Base-by-base conservation (phyloP, 2,329 filamentous ascomycete genomes). In the Pseudopyricularia cyperi region DNA sequence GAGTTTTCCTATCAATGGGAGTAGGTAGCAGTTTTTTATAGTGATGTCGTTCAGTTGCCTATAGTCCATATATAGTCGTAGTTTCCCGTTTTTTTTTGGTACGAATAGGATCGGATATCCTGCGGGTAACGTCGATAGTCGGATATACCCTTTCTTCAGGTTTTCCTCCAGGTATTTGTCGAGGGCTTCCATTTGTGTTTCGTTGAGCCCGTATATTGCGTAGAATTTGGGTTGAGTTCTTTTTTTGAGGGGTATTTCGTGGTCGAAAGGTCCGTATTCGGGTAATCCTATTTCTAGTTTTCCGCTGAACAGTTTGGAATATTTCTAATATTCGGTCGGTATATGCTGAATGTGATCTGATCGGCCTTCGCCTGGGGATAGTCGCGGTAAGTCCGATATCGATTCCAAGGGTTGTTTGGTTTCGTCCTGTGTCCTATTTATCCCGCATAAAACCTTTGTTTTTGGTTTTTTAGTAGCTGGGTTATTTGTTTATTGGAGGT, bases 41-140 rank as follows among this genome's bases (percentile, higher is more conserved):
- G 28, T 30, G 9, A 30, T 30, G 28, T 30, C 28, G 28, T 30
- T 30, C 9, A 30, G 28, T 30, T 30, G 28, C 9, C 9, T 30
- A 9, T 30, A 30, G 28, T 30, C 28, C 5, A 30, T 9, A 9
- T 30, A 30, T 30, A 30, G 28, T 30, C 28, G 28, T 30, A 30
- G 28, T 30, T 30, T 30, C 9, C 28, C 28, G 28, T 30, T 30
- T 9, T 14, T 53, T 35, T 52, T 55, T 48, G 35, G 47, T 50
- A 52, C 22, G 26, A 53, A 50, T 5, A 57, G 39, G 32, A 54
- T 50, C 47, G 30, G 35, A 34, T 54, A 54, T 54, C 19, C 28
- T 53, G 35, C 14, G 32, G 48, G 26, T 49, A 22, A 55, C 35
- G 37, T 26, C 37, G 48, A 54, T 28, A 19, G 19, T 54, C 26